These are phyloP conservation scores for Citrullus amarus DNA, from an alignment of 306 rosid genomes.

Conservation along the genomic window DNA sequence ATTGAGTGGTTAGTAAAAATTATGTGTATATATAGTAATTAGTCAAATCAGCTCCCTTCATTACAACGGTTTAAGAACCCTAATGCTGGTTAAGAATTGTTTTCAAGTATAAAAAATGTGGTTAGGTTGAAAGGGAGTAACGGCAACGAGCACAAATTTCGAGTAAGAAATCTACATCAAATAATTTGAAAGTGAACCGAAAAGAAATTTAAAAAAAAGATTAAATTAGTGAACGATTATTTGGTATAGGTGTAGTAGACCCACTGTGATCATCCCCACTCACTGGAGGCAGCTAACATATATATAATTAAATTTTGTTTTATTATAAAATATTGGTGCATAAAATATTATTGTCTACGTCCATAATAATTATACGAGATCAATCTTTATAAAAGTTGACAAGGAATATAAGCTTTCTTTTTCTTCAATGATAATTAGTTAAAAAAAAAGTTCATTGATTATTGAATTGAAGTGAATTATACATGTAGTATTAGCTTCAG, in stretches of 20 bases:
- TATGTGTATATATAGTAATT: background rate
- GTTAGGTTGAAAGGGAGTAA: background rate
- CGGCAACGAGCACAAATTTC: background rate
- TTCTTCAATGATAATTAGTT: background rate
- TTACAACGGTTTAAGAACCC: background rate
- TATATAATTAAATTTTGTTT: background rate
- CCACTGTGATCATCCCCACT: constrained; percentile 3
- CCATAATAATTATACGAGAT: background rate
- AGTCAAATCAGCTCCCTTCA: background rate
- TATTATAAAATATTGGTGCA: background rate
- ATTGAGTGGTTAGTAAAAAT: background rate
- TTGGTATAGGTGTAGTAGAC: background rate
- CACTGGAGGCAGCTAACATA: constrained; percentile 3
- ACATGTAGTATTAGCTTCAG: too few species aligned
- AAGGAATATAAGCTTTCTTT: background rate
- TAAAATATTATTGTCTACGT: constrained; percentile 3
- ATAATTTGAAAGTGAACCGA: background rate
- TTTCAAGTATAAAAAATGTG: background rate
- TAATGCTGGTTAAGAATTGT: background rate
- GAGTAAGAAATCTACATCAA: background rate
- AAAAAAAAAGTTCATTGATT: background rate
- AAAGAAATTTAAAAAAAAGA: background rate
- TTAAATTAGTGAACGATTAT: background rate
- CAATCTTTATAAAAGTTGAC: constrained; percentile 3
- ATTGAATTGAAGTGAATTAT: background rate